Base-by-base conservation (phyloP, 1,139 yeast genomes). In the Zygosaccharomyces pseudobailii region DNA sequence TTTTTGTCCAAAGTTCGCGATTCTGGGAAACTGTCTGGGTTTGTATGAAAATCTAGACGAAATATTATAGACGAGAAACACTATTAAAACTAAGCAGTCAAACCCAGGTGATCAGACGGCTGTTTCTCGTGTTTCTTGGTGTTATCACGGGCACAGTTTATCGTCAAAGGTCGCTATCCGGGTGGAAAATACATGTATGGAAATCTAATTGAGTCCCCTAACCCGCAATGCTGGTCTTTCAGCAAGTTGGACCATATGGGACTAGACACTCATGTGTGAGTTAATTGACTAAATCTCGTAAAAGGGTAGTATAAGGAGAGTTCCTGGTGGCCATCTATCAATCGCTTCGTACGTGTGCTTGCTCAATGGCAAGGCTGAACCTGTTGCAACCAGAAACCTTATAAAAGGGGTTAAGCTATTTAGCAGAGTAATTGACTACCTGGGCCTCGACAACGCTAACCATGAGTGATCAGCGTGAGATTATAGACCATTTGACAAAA, bases 401-500 rank as follows among this genome's bases (percentile, higher is more conserved):
- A 38, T 38, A 38, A 38, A 38, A 36, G 40, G 41, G 25, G 23
- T 6, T 27, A 19, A 13, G 20, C 27, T 8, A 13, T n/a, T 38
- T 19, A 20, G 5, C n/a, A 24, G 36, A 10, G 25, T 7, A 22
- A 20, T 34, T 22, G 35, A 36, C 31, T 24, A 34, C 25, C 28
- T 5, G 30, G 25, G 10, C 10, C 13, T 6, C 33, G 21, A 3
- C 19, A 9, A 6, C n/a, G n/a, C 35, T 36, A 21, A 52, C 17
- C 25, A 54, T 55, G 55, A 47, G 50, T 17, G 57, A 56, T 33
- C 61, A 58, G 44, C 48, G 55, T 32, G 51, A 54, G 24, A 53
- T 58, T 32, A 52, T 56, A 24, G 58, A 58, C 36, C 63, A 61
- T 47, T 45, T 63, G 44, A 59, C 57, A 40, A 55, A 59, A 45